Base-by-base conservation (phyloP, 2,329 filamentous ascomycete species). In the Colletotrichum lentis region DNA sequence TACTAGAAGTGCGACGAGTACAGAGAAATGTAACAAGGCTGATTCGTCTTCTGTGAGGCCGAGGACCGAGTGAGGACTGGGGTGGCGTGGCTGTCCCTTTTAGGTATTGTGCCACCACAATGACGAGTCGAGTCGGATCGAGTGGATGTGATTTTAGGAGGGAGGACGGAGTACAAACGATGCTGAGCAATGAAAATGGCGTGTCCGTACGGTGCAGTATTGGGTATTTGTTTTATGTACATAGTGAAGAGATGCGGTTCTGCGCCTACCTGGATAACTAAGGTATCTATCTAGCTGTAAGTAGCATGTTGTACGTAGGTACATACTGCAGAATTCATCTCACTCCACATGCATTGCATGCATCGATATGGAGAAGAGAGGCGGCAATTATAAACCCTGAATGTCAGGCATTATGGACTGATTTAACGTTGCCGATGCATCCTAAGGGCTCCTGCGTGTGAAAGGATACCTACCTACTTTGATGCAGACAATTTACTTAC, bases 11-110 rank as follows among this genome's bases (percentile, higher is more conserved):
- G 50, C 49, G 44, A 37, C 56, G 20, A n/a, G 35, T 41, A 16
- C 44, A 47, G 46, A 24, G 35, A 60, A 50, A 27, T 49, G 35
- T 31, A 41, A 16, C 18, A 11, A 16, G 37, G 43, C 65, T 65
- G 65, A 68, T 62, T 68, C 65, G 65, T 50, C 62, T 61, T 50
- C 43, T 60, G n/a, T 31, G 18, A n/a, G 37, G 20, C 22, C 43
- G 22, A 41, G 24, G 24, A n/a, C 22, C 10, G 18, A 20, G 3
- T 52, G 49, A 52, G 18, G 47, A 54, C 55, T 39, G 54, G 53
- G 54, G 54, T 49, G 52, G 22, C 43, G 16, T 52, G 50, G 41
- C 54, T 55, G 37, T 35, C 54, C 55, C 24, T 12, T 60, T 55
- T 55, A 16, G 49, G 43, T 39, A 50, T 60, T 24, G 46, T 56